Base-by-base conservation (phyloP, 1,139 yeast genomes). In the Sugiyamaella sp. region DNA sequence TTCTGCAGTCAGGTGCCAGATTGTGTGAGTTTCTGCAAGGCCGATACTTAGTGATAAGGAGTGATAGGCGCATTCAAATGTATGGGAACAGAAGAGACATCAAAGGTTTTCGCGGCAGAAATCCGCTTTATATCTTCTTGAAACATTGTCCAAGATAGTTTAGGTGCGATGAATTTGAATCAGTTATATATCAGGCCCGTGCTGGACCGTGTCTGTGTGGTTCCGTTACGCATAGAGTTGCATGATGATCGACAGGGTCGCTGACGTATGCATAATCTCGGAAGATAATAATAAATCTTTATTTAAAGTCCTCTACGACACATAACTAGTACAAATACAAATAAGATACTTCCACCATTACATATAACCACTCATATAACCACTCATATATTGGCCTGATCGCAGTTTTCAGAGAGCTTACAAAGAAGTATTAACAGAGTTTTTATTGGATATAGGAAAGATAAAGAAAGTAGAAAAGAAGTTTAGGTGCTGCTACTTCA, bases 161-260 rank as follows among this genome's bases (percentile, higher is more conserved):
- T 25, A 25, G 29, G 29, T 5, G 5, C 29, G 9, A 25, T 25
- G 5, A 6, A 25, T 25, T n/a, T n/a, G n/a, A n/a, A n/a, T n/a
- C n/a, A n/a, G n/a, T n/a, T n/a, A n/a, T n/a, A n/a, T n/a, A n/a
- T n/a, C n/a, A n/a, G n/a, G n/a, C n/a, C n/a, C n/a, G n/a, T n/a
- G n/a, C 19, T 33, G 8, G 6, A 37, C 17, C 20, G 8, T 2
- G 14, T 6, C 12, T 22, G 16, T 37, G 20, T 12, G 24, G 41
- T 39, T 39, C 22, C 12, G 5, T 19, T 22, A 24, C 43, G 16
- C 27, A 21, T 39, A 21, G 22, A 39, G 33, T 41, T 41, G 45
- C 45, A 41, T 41, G 21, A 12, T 16, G 45, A 41, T 41, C 45
- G 25, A n/a, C 45, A 41, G 45, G 45, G 45, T 14, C 33, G 12